Evolutionary conservation across 495 filamentous ascomycete genomes (phyloP).

Genomic region (Collariella sp.): DNA sequence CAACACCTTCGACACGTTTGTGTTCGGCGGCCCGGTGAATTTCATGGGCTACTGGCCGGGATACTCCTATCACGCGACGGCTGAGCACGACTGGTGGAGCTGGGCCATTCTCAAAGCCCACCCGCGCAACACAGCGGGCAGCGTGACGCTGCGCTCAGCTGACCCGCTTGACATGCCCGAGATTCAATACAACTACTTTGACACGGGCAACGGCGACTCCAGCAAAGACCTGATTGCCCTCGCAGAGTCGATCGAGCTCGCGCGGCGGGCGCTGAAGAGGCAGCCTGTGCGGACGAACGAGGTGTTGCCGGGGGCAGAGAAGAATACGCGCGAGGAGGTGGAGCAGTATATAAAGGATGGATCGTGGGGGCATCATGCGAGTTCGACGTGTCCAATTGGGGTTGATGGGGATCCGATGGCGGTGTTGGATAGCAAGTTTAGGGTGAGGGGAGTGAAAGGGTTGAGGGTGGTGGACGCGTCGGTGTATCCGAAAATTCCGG

Average conservation of each 20-base stretch:
- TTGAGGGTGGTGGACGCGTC: conserved; percentile 54
- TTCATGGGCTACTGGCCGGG: conserved; percentile 48
- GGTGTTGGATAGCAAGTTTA: conserved; percentile 50
- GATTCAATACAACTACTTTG: conserved; percentile 51
- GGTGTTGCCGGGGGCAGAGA: conserved; percentile 41
- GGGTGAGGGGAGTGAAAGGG: conserved; percentile 48
- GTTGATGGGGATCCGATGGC: conserved; percentile 45
- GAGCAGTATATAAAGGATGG: conserved; percentile 43
- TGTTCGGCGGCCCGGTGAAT: conserved; percentile 44
- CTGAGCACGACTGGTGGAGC: conserved; percentile 33
- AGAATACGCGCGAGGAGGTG: conserved; percentile 32
- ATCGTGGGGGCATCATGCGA: conserved; percentile 54
- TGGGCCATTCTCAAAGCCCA: conserved; percentile 48
- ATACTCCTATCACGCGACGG: conserved; percentile 24
- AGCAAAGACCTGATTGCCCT: conserved; percentile 40
- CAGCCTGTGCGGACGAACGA: conserved; percentile 33
- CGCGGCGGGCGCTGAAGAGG: conserved; percentile 34
- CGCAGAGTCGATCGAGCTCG: conserved; percentile 39
- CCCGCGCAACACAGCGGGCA: conserved; percentile 43
- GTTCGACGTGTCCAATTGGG: conserved; percentile 51
- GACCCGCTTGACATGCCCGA: conserved; percentile 48
- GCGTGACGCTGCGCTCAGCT: conserved; percentile 39
- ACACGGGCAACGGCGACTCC: conserved; percentile 19
- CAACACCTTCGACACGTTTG: conserved; percentile 41
- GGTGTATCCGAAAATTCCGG: conserved; percentile 50